A percentile compares a stretch with the other conserved stretches of the same genome.
Evolutionary conservation across 176 grass and related monocot genomes (phyloP).

Genomic region (Tillandsia leiboldiana): DNA sequence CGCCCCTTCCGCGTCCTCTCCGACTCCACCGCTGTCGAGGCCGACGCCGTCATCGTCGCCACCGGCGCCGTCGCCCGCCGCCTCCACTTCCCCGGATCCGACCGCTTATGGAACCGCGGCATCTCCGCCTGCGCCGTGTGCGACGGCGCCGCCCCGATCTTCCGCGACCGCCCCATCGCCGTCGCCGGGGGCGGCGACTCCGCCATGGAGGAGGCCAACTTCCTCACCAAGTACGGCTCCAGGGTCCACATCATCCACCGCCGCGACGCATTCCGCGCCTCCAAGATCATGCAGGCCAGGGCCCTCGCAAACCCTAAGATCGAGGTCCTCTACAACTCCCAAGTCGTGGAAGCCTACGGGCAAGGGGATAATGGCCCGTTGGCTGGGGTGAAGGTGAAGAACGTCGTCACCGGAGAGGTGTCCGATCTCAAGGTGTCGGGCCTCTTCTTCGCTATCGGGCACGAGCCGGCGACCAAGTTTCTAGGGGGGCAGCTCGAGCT

Average conservation of each 20-base stretch:
- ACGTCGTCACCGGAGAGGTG: constrained; percentile 45
- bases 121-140: constrained; percentile 96
- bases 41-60: constrained; percentile 70
- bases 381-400: constrained; percentile 70
- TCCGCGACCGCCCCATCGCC: constrained; percentile 72
- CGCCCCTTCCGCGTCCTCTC: constrained; percentile 59
- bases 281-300: constrained; percentile 97
- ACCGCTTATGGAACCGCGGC: constrained; percentile 82
- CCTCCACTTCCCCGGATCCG: constrained; percentile 66
- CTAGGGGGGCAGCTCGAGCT: constrained; percentile 81
- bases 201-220: constrained; percentile 99
- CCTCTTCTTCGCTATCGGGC: constrained; percentile 88
- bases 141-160: constrained; percentile 88
- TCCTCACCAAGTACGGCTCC: constrained; percentile 94
- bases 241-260: constrained; percentile 88
- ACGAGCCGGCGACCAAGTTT: constrained; percentile 91
- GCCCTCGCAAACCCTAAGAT: constrained; percentile 79
- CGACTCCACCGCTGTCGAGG: constrained; percentile 50
- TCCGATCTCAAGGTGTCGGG: constrained; percentile 62
- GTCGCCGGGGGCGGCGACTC: constrained; percentile 90
- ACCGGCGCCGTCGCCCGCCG: constrained; percentile 79
- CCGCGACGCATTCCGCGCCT: constrained; percentile 72
- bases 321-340: constrained; percentile 70
- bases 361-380: constrained; percentile 31
- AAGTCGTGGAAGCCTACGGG: constrained; percentile 77